phyloP scores from a whole-genome alignment of 192 early-diverging fungal species.

The Coemansia asiatica region DNA sequence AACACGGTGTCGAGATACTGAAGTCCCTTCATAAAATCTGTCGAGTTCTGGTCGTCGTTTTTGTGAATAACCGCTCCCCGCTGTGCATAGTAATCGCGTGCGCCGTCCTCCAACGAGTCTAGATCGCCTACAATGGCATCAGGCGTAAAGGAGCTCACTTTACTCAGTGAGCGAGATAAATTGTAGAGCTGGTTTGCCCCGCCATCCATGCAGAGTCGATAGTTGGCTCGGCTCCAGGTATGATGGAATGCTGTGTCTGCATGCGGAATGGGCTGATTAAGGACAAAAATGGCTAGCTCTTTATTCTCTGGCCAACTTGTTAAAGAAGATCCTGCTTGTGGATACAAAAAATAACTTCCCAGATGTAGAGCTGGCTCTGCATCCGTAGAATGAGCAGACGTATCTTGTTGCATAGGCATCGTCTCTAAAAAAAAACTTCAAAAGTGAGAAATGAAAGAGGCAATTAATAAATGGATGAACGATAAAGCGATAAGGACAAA shows the following conservation, averaged over 20 bases:
- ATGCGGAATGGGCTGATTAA: slow-evolving; percentile 69
- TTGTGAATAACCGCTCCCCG: slow-evolving; percentile 9
- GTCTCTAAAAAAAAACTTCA: neutral
- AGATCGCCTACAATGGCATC: slow-evolving; percentile 83
- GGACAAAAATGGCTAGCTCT: slow-evolving; percentile 62
- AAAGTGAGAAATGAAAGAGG: neutral
- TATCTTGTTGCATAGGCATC: neutral
- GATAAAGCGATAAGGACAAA: neutral
- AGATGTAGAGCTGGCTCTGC: slow-evolving; percentile 8
- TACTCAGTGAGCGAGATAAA: slow-evolving; percentile 47
- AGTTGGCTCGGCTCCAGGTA: slow-evolving; percentile 46
- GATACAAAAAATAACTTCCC: slow-evolving; percentile 36
- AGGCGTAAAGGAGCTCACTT: slow-evolving; percentile 48
- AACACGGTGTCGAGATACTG: slow-evolving; percentile 36
- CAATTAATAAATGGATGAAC: neutral
- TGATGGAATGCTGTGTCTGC: slow-evolving; percentile 29
- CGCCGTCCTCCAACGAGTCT: slow-evolving; percentile 70
- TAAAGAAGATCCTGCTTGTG: neutral
- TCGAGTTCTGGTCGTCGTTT: slow-evolving; percentile 63
- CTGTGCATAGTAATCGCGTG: slow-evolving; percentile 66
- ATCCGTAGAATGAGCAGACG: neutral
- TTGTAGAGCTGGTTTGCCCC: slow-evolving; percentile 86
- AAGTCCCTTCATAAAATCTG: slow-evolving; percentile 92
- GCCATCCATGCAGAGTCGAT: slow-evolving; percentile 81
- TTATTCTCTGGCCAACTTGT: neutral